Base-by-base conservation (phyloP, 192 early-diverging fungal genomes). In the Coemansia sp. region DNA sequence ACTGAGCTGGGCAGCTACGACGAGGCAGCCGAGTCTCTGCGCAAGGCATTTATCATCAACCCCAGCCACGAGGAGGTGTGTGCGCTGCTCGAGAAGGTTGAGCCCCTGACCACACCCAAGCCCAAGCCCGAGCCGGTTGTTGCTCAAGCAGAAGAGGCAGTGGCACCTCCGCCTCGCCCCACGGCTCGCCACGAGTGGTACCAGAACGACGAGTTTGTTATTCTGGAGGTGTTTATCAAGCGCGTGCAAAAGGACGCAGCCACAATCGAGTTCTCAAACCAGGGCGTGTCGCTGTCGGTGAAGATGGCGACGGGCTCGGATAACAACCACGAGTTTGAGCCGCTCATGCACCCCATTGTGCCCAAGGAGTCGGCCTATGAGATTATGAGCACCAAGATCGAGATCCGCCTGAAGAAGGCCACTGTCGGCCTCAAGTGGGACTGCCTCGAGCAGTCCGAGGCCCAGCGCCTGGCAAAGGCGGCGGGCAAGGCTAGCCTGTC, bases 381-480 rank as follows among this genome's bases (percentile, higher is more conserved):
- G 62, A 77, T 98, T 3, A 75, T 99, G 18, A 89, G 89, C 21
- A 99, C 96, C 41, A 99, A 99, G 84, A 88, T 99, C 63, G 96
- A 98, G 84, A 86, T 99, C 38, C 85, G 81, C 52, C 62, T 97
- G 66, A 93, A 92, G 73, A 99, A 99, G 75, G 76, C 79, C 14
- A 31, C 48, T 2, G 41, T 70, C n/a, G 97, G 94, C 3, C 69
- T 91, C 59, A 89, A 91, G 70, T 99, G 97, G 97, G 87, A 85
- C 25, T 80, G 87, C 35, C 77, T 98, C 55, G 76, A 84, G 50
- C 69, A 76, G 56, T 59, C 75, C 18, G 75, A 85, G n/a, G 85
- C 83, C 37, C 78, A 77, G 57, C 62, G 69, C 62, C 13, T 31
- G 20, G 60, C 59, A 36, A 85, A 33, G 25, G 68, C 35, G 70